Conservation (phyloP, 768 basidiomycete species). For the Trametes elegans region DNA sequence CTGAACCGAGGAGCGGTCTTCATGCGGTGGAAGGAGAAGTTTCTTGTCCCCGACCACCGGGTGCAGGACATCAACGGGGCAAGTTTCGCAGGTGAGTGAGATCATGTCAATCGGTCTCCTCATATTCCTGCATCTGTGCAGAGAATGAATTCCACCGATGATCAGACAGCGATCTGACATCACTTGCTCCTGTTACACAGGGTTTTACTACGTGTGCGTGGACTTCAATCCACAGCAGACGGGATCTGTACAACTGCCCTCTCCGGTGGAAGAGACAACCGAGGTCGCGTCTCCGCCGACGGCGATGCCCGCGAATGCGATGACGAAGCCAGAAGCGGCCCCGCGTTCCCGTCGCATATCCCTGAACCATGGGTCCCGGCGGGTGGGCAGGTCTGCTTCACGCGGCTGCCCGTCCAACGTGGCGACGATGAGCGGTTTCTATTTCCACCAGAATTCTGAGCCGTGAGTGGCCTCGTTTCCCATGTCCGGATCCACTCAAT, state of each 20-base stretch:
- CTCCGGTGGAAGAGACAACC: constrained; percentile 16
- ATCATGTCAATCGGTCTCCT: not conserved
- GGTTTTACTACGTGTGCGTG: constrained; percentile 94
- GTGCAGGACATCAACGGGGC: constrained; percentile 94
- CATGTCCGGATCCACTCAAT: not conserved
- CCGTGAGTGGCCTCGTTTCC: constrained; percentile 56
- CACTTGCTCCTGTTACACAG: constrained; percentile 37
- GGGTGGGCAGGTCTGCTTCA: constrained; percentile 43
- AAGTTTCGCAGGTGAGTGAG: constrained; percentile 81
- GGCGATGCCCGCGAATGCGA: constrained; percentile 34
- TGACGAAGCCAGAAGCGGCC: constrained; percentile 26
- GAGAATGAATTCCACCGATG: not conserved
- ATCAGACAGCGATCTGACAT: constrained; percentile 2
- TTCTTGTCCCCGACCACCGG: constrained; percentile 92
- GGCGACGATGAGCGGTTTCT: constrained; percentile 87
- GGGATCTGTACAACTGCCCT: constrained; percentile 25
- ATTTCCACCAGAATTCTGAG: constrained; percentile 91
- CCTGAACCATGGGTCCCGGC: constrained; percentile 33
- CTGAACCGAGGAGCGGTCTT: constrained; percentile 77
- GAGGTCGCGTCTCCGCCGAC: constrained; percentile 13
- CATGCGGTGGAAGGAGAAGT: constrained; percentile 97
- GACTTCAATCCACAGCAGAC: constrained; percentile 74
- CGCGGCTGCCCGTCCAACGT: constrained; percentile 45
- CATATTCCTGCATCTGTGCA: not conserved
- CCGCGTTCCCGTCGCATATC: constrained; percentile 25